Evolutionary conservation across 2,329 filamentous ascomycete species (phyloP).

Genomic region (Cercospora citrullina): DNA sequence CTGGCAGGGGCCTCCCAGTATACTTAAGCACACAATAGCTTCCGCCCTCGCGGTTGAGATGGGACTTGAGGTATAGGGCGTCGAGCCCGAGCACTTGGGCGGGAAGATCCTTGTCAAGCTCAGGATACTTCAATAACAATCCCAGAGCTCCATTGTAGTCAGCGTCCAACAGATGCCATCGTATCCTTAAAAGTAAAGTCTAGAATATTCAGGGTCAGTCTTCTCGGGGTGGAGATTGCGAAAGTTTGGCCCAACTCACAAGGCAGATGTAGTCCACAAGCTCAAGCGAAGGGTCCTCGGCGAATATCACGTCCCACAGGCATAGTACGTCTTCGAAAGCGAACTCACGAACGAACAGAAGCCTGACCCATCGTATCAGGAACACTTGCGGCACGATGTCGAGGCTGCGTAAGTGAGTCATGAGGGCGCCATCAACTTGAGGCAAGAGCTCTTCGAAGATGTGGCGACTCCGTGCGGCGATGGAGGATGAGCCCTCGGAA

Average conservation of each 20-base stretch:
- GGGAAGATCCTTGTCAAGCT: conserved; percentile 41
- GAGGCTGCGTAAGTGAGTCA: conserved; percentile 74
- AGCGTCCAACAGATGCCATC: conserved; percentile 82
- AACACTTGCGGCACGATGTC: conserved; percentile 97
- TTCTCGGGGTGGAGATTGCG: not conserved
- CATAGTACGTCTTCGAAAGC: conserved; percentile 79
- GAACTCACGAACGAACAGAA: conserved; percentile 92
- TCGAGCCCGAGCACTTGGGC: conserved; percentile 70
- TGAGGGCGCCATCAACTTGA: conserved; percentile 79
- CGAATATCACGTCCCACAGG: conserved; percentile 90
- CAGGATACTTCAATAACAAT: conserved; percentile 80
- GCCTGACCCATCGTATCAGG: conserved; percentile 92
- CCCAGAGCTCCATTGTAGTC: conserved; percentile 87
- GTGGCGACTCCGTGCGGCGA: conserved; percentile 79
- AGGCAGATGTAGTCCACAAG: conserved; percentile 90
- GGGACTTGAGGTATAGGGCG: conserved; percentile 70
- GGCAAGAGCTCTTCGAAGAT: conserved; percentile 82
- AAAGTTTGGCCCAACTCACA: conserved; percentile 34
- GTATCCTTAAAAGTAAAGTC: conserved; percentile 84
- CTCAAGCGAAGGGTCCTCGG: conserved; percentile 75
- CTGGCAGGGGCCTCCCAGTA: conserved; percentile 50
- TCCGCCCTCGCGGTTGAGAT: conserved; percentile 64
- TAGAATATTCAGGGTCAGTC: not conserved
- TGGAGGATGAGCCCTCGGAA: conserved; percentile 57
- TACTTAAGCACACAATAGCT: conserved; percentile 69